These are phyloP conservation scores for Fusarium sterilihyphosum DNA, from an alignment of 2,329 filamentous ascomycete species.

Conservation along the genomic window DNA sequence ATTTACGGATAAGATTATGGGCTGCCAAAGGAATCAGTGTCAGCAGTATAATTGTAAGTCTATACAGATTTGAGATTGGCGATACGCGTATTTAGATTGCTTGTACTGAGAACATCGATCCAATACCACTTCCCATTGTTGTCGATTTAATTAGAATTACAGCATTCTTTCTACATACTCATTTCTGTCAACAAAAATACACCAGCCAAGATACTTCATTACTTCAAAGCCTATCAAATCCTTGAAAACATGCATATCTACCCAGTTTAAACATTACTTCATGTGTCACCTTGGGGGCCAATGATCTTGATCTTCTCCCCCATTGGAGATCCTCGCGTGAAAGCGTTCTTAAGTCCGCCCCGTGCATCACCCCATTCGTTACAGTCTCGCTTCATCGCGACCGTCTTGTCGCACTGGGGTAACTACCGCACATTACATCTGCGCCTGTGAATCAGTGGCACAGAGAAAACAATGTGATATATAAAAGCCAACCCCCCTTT, in stretches of 20 bases:
- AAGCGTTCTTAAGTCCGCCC: slow-evolving; percentile 8
- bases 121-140: background rate
- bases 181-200: background rate
- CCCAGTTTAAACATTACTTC: background rate
- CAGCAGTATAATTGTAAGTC: background rate
- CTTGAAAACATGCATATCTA: background rate
- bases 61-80: background rate
- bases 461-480: background rate
- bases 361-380: background rate
- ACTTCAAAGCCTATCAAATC: background rate
- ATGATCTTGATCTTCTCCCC: background rate
- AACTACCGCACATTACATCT: background rate
- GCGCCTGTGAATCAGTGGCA: background rate
- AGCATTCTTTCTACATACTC: background rate
- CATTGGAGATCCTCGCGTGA: background rate
- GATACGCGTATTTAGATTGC: background rate
- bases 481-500: background rate
- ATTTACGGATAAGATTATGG: background rate
- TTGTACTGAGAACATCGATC: background rate
- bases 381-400: background rate
- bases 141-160: background rate
- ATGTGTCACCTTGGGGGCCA: background rate
- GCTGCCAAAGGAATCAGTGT: background rate
- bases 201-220: background rate
- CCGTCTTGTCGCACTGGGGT: background rate